phyloP scores from a whole-genome alignment of 1,284 basidiomycete species.

The Puccinia coronata region DNA sequence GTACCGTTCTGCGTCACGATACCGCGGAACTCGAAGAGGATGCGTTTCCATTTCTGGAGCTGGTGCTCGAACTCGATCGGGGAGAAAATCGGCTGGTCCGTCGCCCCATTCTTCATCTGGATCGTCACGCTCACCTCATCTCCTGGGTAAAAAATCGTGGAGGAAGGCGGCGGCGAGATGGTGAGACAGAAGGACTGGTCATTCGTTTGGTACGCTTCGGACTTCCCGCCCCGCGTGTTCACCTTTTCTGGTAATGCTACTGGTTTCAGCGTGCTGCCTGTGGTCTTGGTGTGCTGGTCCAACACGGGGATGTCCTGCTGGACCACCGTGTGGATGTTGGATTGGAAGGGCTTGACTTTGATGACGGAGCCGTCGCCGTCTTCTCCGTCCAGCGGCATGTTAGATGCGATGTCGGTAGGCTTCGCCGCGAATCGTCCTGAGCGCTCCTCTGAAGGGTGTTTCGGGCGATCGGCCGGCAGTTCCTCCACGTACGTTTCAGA shows the following conservation, averaged over 20 bases:
- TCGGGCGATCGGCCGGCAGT: conserved; percentile 15
- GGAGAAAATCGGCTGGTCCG: not conserved
- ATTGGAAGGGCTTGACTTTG: conserved; percentile 21
- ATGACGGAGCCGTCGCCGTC: not conserved
- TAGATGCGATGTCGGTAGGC: not conserved
- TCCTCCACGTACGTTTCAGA: conserved; percentile 20
- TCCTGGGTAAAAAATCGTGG: conserved; percentile 6
- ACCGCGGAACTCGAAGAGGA: conserved; percentile 9
- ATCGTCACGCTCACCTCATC: conserved; percentile 4
- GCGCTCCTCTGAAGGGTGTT: conserved; percentile 22
- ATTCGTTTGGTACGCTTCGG: not conserved
- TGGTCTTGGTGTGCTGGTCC: not conserved
- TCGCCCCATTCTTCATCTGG: not conserved
- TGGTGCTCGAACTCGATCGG: conserved; percentile 22
- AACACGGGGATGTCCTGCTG: conserved; percentile 7
- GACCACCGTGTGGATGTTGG: not conserved
- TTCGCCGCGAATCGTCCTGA: conserved; percentile 15
- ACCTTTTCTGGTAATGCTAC: not conserved
- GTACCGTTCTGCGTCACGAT: conserved; percentile 7
- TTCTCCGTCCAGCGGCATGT: not conserved
- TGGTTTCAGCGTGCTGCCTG: not conserved
- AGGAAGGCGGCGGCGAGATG: conserved; percentile 19
- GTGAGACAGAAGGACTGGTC: conserved; percentile 12
- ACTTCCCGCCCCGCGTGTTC: not conserved
- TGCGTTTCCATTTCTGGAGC: conserved; percentile 20